phyloP scores from a whole-genome alignment of 257 asterid species.

The Handroanthus guayacan region DNA sequence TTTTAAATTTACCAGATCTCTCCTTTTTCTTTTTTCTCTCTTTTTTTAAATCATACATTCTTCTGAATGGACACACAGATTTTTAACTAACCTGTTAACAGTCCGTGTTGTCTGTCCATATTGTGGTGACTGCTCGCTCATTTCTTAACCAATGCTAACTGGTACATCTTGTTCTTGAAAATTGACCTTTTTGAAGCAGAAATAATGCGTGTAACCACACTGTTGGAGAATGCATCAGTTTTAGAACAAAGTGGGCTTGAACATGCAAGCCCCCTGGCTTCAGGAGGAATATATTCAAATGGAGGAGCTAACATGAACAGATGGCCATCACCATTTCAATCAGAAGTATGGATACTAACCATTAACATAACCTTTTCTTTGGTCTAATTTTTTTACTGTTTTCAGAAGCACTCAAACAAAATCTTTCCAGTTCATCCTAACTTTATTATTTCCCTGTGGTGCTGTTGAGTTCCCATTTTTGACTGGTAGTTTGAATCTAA shows the following conservation, averaged over 20 bases:
- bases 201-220: slow-evolving; percentile 81
- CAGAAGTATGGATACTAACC: slow-evolving; percentile 90
- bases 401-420: slow-evolving; percentile 46
- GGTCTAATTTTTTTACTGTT: slow-evolving; percentile 51
- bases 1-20: not conserved
- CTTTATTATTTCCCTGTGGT: slow-evolving; percentile 37
- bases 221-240: slow-evolving; percentile 83
- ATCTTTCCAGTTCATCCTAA: slow-evolving; percentile 34
- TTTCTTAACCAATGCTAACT: slow-evolving; percentile 74
- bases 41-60: not conserved
- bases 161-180: slow-evolving; percentile 85
- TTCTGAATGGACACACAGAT: slow-evolving; percentile 1
- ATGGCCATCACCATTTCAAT: slow-evolving; percentile 76
- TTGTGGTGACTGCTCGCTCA: slow-evolving; percentile 68
- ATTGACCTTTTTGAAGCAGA: slow-evolving; percentile 89
- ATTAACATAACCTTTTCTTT: slow-evolving; percentile 70
- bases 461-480: slow-evolving; percentile 43
- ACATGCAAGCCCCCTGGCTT: slow-evolving; percentile 85
- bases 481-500: slow-evolving; percentile 59
- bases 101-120: slow-evolving; percentile 47
- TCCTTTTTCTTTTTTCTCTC: not conserved
- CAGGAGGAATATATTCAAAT: slow-evolving; percentile 77
- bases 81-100: slow-evolving; percentile 34
- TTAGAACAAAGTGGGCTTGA: slow-evolving; percentile 87
- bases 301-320: slow-evolving; percentile 85